Base-by-base conservation (phyloP, 148 eudicot species). In the Rhododendron williamsianum region DNA sequence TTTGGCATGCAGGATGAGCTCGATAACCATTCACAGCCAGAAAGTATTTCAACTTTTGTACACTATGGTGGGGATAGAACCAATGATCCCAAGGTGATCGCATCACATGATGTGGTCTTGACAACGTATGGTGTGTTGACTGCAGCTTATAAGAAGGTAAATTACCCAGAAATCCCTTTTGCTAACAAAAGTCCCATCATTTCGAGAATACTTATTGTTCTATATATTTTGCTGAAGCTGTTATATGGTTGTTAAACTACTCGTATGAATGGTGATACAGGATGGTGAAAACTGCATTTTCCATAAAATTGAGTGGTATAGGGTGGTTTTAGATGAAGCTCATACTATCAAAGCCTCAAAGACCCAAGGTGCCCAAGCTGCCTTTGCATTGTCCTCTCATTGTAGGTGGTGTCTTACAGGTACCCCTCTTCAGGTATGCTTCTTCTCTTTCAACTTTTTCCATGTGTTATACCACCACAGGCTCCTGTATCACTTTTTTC, bases 381-480 rank as follows among this genome's bases (percentile, higher is more conserved):
- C 93, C 33, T 92, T 89, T 60, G 65, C 89, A 21, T 87, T 93
- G 89, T 85, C 93, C 52, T 88, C 95, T 81, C 87, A 90, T 81
- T 92, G 92, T 76, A 85, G 94, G 27, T 93, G 95, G 95, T 93
- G 95, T 89, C 91, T 93, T 58, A 92, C 94, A 9, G 95, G 95
- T 48, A 93, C 94, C 6, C 95, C 95, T 90, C 89, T 93, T 86
- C 94, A 93, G 93, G 95, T 92, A 83, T 30, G 83, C 65, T 56
- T 71, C 73, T 71, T 71, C 71, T 63, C 74, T 71, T 30, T 30
- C 36, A 71, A 30, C 56, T 25, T 46, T 9, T 9, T 16, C 21
- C 10, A 30, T 52, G 77, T 78, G 8, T 52, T 27, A 74, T 69
- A 41, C 51, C 25, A 38, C 18, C 13, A 36, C 43, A 54, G 30